phyloP scores from a whole-genome alignment of 345 rosid species.

The Diplotaxis tenuifolia region DNA sequence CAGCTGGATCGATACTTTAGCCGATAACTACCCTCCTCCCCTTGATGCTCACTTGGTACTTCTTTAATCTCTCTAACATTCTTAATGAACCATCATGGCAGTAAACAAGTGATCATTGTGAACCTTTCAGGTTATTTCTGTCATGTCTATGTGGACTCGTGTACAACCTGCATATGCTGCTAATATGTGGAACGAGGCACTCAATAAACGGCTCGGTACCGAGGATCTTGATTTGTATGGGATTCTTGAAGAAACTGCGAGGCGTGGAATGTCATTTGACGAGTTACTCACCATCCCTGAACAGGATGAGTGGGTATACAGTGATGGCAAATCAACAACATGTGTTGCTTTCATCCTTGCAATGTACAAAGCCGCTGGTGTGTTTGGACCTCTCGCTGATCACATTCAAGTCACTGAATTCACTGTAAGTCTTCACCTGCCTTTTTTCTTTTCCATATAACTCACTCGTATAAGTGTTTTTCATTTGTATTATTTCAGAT shows the following conservation, averaged over 20 bases:
- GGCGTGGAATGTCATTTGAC: conserved; percentile 77
- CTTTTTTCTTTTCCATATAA: not conserved
- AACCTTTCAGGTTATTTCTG: conserved; percentile 79
- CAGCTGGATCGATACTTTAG: conserved; percentile 95
- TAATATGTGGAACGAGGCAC: conserved; percentile 99
- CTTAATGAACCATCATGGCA: not conserved
- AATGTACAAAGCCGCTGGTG: conserved; percentile 94
- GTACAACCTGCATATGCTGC: conserved; percentile 98
- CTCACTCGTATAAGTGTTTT: not conserved
- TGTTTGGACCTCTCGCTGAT: conserved; percentile 61
- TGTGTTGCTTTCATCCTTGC: conserved; percentile 91
- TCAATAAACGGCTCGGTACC: conserved; percentile 87
- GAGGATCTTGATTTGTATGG: conserved; percentile 85
- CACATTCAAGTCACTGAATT: conserved; percentile 94
- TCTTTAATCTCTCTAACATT: not conserved
- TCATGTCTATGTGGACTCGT: conserved; percentile 98
- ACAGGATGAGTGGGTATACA: conserved; percentile 92
- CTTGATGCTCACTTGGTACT: conserved; percentile 99
- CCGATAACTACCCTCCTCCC: conserved; percentile 96
- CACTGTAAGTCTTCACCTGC: conserved; percentile 53
- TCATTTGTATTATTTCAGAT: conserved; percentile 42
- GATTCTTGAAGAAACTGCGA: conserved; percentile 72
- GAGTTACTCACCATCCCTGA: conserved; percentile 85
- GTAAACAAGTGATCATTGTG: not conserved
- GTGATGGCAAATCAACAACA: conserved; percentile 94